Conservation (phyloP, 208 protist genomes). For the Trypanosoma cruzi region DNA sequence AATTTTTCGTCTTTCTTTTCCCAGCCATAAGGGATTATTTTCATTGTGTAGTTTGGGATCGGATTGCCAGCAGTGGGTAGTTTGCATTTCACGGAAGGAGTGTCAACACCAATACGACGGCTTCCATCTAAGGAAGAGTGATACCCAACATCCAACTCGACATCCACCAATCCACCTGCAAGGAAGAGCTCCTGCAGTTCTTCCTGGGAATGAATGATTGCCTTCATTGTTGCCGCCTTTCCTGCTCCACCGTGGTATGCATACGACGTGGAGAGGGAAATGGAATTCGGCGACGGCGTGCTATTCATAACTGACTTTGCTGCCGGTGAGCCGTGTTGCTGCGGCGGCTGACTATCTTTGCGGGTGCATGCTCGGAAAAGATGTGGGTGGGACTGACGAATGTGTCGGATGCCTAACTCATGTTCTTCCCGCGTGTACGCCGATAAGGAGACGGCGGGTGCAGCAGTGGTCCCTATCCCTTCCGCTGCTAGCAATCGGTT, state of each 20-base stretch:
- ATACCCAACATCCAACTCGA: conserved; percentile 8
- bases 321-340: neutral
- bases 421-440: conserved; percentile 76
- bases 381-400: conserved; percentile 67
- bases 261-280: neutral
- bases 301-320: conserved; percentile 1
- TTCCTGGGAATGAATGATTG: conserved; percentile 18
- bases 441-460: conserved; percentile 1
- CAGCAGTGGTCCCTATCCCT: neutral
- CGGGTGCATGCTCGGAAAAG: conserved; percentile 55
- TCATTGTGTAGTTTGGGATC: conserved; percentile 2
- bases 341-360: neutral
- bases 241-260: neutral
- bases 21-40: neutral
- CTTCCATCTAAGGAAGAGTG: neutral
- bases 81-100: conserved; percentile 7
- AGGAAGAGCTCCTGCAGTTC: conserved; percentile 21
- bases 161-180: conserved; percentile 1
- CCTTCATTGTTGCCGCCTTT: neutral
- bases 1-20: neutral
- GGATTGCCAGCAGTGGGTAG: neutral
- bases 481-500: neutral
- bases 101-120: neutral
- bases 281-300: neutral
- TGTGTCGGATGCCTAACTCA: conserved; percentile 60